Evolutionary conservation across 306 rosid genomes (phyloP).

Genomic region (Myrica gale): DNA sequence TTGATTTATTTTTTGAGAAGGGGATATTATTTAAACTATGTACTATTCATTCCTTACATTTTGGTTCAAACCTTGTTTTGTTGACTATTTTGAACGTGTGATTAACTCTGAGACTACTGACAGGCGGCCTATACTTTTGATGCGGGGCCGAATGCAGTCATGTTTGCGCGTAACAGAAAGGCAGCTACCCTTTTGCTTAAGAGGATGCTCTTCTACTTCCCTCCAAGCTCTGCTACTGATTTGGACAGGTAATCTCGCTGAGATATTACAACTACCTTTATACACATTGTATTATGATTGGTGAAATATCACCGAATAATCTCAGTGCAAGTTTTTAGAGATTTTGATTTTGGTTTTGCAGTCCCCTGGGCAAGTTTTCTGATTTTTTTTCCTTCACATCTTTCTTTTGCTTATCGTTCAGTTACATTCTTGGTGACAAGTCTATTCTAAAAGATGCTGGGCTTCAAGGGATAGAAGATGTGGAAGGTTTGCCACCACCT

Average conservation of each 20-base stretch:
- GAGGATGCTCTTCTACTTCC: constrained; percentile 84
- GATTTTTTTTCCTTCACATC: constrained; percentile 8
- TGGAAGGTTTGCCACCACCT: constrained; percentile 72
- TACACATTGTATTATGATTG: constrained; percentile 22
- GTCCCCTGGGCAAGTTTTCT: constrained; percentile 17
- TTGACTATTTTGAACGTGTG: neutral
- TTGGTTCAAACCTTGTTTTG: too few species aligned
- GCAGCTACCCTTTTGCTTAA: constrained; percentile 75
- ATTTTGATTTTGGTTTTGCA: neutral
- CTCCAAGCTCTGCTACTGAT: constrained; percentile 73
- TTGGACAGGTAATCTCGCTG: constrained; percentile 59
- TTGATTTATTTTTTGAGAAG: too few species aligned
- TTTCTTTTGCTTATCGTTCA: constrained; percentile 28
- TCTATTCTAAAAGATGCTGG: constrained; percentile 85
- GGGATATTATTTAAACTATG: too few species aligned
- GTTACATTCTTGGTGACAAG: constrained; percentile 81
- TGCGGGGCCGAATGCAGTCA: constrained; percentile 94
- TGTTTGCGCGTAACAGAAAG: constrained; percentile 82
- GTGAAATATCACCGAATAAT: neutral
- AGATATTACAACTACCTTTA: constrained; percentile 8
- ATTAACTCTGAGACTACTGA: neutral
- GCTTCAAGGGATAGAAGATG: constrained; percentile 44
- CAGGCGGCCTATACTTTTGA: constrained; percentile 98
- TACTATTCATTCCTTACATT: too few species aligned
- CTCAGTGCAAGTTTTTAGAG: neutral